These are phyloP conservation scores for Citrus mangshanensis DNA, from an alignment of 345 rosid species.

Conservation along the genomic window DNA sequence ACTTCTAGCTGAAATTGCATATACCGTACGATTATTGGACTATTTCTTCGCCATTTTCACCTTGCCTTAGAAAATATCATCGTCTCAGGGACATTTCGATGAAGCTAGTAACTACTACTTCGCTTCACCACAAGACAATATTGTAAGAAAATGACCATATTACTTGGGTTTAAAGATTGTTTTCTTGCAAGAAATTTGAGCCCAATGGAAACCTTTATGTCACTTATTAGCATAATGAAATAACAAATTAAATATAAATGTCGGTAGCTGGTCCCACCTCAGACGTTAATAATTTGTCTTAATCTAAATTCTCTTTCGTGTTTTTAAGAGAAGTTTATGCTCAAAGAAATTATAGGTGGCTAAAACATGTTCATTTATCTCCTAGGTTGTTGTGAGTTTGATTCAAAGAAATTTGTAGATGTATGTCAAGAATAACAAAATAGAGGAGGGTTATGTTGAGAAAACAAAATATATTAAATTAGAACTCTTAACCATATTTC, in stretches of 20 bases:
- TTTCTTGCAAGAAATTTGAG: neutral
- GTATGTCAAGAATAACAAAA: no score
- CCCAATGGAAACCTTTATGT: neutral
- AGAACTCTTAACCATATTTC: no score
- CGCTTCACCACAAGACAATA: neutral
- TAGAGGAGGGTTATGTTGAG: no score
- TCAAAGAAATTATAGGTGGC: no score
- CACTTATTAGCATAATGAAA: neutral
- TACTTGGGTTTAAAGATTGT: neutral
- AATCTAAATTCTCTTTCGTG: neutral
- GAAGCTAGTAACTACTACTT: neutral
- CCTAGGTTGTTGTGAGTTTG: no score
- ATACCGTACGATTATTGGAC: neutral
- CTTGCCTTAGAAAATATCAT: neutral
- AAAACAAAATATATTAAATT: no score
- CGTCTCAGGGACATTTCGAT: neutral
- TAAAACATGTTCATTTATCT: no score
- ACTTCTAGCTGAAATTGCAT: neutral
- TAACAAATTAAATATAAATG: neutral
- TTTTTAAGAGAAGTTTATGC: no score
- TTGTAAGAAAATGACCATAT: neutral
- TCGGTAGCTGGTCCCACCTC: neutral
- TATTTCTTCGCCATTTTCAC: neutral
- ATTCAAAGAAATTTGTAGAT: no score
- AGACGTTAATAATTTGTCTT: neutral